Percentiles rank a stretch among this genome's conserved stretches.
These are phyloP conservation scores for Murraya paniculata DNA, from an alignment of 345 rosid genomes.

Conservation along the genomic window DNA sequence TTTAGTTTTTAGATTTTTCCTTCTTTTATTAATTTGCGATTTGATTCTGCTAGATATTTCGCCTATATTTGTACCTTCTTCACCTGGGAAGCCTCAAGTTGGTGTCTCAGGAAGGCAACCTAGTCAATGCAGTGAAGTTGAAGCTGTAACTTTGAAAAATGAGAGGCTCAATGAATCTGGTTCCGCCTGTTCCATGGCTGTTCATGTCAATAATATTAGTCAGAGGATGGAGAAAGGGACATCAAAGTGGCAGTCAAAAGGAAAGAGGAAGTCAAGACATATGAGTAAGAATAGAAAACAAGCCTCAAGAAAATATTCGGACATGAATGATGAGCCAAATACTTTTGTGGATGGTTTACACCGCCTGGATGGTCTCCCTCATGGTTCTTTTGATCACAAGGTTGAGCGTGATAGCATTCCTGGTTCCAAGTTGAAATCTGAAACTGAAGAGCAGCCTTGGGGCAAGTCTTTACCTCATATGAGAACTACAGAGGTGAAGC, in stretches of 20 bases:
- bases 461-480: conserved; percentile 30
- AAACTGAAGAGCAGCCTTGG: conserved; percentile 38
- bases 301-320: conserved; percentile 43
- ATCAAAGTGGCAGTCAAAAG: conserved; percentile 90
- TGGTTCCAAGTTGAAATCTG: conserved; percentile 26
- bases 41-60: conserved; percentile 46
- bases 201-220: conserved; percentile 33
- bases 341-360: conserved; percentile 26
- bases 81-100: conserved; percentile 35
- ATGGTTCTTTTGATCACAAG: conserved; percentile 29
- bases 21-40: conserved; percentile 7
- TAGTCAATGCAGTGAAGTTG: conserved; percentile 45
- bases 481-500: conserved; percentile 35
- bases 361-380: conserved; percentile 36
- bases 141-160: conserved; percentile 37
- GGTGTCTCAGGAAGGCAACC: conserved; percentile 44
- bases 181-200: conserved; percentile 30
- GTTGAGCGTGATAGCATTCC: conserved; percentile 25
- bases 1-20: neutral
- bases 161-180: conserved; percentile 48
- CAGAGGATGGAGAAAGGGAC: conserved; percentile 59
- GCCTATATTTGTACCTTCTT: conserved; percentile 29
- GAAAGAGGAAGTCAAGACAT: conserved; percentile 91
- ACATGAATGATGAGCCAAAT: conserved; percentile 42
- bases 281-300: conserved; percentile 63